These are phyloP conservation scores for Schwanniomyces pseudopolymorphus DNA, from an alignment of 805 yeast genomes.

Conservation along the genomic window DNA sequence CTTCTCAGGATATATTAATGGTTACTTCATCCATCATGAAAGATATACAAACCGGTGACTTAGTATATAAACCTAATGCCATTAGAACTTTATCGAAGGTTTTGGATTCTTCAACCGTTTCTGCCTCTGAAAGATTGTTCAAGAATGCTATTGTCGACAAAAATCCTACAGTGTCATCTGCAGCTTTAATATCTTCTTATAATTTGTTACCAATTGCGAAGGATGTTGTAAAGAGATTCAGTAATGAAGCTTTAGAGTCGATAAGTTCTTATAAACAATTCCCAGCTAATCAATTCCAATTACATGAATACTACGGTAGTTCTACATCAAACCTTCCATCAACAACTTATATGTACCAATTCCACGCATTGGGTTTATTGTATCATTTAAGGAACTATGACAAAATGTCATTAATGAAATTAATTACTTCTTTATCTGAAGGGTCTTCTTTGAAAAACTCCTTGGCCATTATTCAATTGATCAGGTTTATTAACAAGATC, in stretches of 20 bases:
- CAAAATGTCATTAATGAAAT: constrained; percentile 87
- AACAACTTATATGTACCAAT: constrained; percentile 83
- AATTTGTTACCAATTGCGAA: constrained; percentile 86
- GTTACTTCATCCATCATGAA: constrained; percentile 98
- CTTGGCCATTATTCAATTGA: constrained; percentile 80
- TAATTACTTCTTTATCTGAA: constrained; percentile 74
- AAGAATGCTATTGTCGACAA: constrained; percentile 90
- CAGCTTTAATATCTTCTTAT: constrained; percentile 91
- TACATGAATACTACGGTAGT: constrained; percentile 56
- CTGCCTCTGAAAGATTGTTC: constrained; percentile 88
- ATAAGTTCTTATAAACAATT: constrained; percentile 60
- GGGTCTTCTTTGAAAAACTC: constrained; percentile 69
- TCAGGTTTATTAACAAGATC: constrained; percentile 75
- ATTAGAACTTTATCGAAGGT: constrained; percentile 89
- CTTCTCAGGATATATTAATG: constrained; percentile 92
- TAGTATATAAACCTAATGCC: constrained; percentile 89
- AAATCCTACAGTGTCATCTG: constrained; percentile 84
- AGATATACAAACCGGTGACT: constrained; percentile 89
- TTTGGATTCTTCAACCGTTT: constrained; percentile 85
- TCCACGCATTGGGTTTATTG: constrained; percentile 90
- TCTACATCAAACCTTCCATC: constrained; percentile 54
- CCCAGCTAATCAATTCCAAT: constrained; percentile 48
- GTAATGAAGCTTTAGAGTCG: constrained; percentile 94
- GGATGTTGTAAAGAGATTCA: constrained; percentile 90
- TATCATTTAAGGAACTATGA: constrained; percentile 88